phyloP scores from a whole-genome alignment of 2,329 filamentous ascomycete species.

The Neofusicoccum laricinum region DNA sequence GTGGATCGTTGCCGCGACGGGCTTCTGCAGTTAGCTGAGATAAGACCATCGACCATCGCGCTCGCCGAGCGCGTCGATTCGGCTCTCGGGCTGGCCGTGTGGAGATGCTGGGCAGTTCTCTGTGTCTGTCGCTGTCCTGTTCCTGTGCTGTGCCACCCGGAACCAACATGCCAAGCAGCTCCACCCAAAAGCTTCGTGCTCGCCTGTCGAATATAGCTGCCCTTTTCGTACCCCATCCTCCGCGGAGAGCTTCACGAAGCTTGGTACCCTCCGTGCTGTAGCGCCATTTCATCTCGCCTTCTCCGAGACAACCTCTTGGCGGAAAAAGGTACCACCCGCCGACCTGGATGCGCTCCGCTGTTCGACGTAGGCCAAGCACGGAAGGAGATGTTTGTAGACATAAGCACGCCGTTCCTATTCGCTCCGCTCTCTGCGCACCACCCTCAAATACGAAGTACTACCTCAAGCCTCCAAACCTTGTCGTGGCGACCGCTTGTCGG shows the following conservation, averaged over 20 bases:
- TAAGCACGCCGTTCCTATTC: neutral
- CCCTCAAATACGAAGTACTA: neutral
- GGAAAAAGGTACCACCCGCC: neutral
- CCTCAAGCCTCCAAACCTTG: neutral
- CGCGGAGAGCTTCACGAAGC: neutral
- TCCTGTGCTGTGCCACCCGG: neutral
- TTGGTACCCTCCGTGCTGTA: neutral
- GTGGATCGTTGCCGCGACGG: neutral
- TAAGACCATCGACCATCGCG: neutral
- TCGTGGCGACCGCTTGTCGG: neutral
- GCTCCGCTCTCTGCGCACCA: neutral
- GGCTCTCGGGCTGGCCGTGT: neutral
- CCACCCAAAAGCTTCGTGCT: neutral
- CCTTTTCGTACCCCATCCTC: neutral
- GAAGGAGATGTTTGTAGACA: neutral
- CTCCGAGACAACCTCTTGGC: neutral
- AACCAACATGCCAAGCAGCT: neutral
- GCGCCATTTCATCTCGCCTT: neutral
- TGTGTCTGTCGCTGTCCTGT: neutral
- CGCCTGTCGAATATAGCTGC: neutral
- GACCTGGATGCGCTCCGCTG: neutral
- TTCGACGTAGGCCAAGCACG: neutral
- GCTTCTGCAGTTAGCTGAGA: neutral
- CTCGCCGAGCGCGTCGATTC: neutral
- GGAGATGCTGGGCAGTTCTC: neutral